phyloP scores from a whole-genome alignment of 805 yeast species.

The Lipomyces sp. region DNA sequence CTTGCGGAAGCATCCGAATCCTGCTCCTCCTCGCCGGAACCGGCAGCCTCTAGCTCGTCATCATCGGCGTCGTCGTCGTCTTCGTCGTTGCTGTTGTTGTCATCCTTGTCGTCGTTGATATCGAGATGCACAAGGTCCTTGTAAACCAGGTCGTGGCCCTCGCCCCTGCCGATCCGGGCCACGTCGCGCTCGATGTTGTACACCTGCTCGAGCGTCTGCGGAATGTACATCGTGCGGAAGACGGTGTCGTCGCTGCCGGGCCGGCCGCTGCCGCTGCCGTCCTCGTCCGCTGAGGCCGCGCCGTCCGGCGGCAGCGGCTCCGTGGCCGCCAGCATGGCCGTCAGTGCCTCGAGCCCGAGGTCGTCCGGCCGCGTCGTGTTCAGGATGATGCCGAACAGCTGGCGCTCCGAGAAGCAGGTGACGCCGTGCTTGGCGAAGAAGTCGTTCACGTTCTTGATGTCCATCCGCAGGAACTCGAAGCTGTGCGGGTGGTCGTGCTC shows the following conservation, averaged over 20 bases:
- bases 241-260: conserved; percentile 73
- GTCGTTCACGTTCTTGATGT: conserved; percentile 90
- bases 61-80: conserved; percentile 39
- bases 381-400: conserved; percentile 71
- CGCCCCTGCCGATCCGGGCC: conserved; percentile 53
- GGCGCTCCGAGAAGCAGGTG: conserved; percentile 74
- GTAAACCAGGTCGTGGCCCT: conserved; percentile 69
- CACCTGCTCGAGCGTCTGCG: conserved; percentile 54
- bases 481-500: conserved; percentile 98
- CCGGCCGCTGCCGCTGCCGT: conserved; percentile 31
- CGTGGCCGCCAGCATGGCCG: conserved; percentile 39
- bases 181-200: conserved; percentile 73
- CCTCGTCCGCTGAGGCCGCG: conserved; percentile 37
- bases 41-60: conserved; percentile 38
- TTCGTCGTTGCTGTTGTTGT: conserved; percentile 35
- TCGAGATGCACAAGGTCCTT: conserved; percentile 34
- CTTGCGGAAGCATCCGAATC: conserved; percentile 39
- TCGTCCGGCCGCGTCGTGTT: conserved; percentile 40
- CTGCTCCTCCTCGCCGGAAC: conserved; percentile 34
- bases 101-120: conserved; percentile 16
- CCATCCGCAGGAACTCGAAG: conserved; percentile 93
- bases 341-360: conserved; percentile 33
- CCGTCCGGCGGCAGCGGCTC: conserved; percentile 7
- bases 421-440: conserved; percentile 75
- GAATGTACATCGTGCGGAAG: conserved; percentile 80